Conservation (phyloP, 306 rosid species). For the Ziziphus jujuba region DNA sequence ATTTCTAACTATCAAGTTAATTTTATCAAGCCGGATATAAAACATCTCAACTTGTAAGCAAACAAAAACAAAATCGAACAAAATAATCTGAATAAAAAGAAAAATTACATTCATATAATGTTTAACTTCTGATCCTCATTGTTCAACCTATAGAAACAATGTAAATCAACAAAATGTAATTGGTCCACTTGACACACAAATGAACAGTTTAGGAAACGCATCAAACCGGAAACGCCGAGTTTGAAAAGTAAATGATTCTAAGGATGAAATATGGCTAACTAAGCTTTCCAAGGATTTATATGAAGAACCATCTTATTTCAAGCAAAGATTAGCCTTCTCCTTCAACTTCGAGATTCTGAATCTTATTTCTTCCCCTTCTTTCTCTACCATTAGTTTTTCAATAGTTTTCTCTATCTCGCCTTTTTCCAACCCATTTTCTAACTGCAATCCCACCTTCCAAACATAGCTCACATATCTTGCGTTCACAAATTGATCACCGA, state of each 20-base stretch:
- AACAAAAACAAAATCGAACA: too few species aligned
- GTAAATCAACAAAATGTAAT: too few species aligned
- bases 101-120: too few species aligned
- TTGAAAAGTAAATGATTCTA: constrained; percentile 12
- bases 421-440: constrained; percentile 37
- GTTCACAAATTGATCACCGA: constrained; percentile 55
- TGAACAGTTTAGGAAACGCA: too few species aligned
- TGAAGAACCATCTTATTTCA: constrained; percentile 28
- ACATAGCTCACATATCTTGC: constrained; percentile 56
- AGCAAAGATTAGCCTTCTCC: constrained; percentile 34
- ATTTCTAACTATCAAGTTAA: too few species aligned
- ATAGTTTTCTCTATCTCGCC: constrained; percentile 46
- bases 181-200: too few species aligned
- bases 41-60: too few species aligned
- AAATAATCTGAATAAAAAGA: too few species aligned
- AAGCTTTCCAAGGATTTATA: constrained; percentile 24
- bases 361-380: constrained; percentile 44
- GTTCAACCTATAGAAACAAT: too few species aligned
- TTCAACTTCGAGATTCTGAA: constrained; percentile 34
- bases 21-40: too few species aligned
- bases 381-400: constrained; percentile 37
- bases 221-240: too few species aligned
- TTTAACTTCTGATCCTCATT: too few species aligned
- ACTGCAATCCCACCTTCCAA: constrained; percentile 58
- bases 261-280: constrained; percentile 24